Percentiles rank a stretch among this genome's conserved stretches.
phyloP scores from a whole-genome alignment of 352 stramenopile species.

The Phytophthora nicotianae region DNA sequence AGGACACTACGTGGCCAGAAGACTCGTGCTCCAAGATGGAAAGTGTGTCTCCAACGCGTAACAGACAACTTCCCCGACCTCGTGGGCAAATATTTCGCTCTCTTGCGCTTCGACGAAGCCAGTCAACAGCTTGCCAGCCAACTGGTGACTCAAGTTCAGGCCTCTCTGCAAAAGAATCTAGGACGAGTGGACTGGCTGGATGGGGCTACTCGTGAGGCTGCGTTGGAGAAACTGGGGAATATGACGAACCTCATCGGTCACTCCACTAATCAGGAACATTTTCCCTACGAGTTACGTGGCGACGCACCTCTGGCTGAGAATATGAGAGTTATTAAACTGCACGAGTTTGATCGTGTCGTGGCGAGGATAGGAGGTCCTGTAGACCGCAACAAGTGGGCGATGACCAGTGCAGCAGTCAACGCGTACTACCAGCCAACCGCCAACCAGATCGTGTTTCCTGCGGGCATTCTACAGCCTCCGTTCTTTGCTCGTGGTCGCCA shows the following conservation, averaged over 20 bases:
- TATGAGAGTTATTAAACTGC: conserved; percentile 47
- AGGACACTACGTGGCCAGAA: conserved; percentile 80
- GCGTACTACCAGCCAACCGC: conserved; percentile 77
- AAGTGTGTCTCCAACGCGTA: conserved; percentile 80
- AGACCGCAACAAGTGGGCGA: conserved; percentile 83
- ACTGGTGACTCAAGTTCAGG: conserved; percentile 88
- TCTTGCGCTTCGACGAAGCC: conserved; percentile 86
- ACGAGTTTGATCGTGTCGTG: conserved; percentile 53
- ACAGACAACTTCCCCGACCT: conserved; percentile 57
- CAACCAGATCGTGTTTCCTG: conserved; percentile 96
- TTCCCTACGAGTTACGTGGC: conserved; percentile 55
- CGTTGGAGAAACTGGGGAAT: conserved; percentile 89
- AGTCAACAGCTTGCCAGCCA: conserved; percentile 81
- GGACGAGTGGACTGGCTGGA: conserved; percentile 91
- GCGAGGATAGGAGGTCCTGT: conserved; percentile 47
- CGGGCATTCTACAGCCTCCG: conserved; percentile 94
- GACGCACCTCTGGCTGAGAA: conserved; percentile 53
- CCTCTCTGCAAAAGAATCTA: conserved; percentile 77
- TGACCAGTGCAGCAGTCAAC: conserved; percentile 94
- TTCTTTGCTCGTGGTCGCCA: conserved; percentile 90
- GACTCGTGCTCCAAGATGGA: conserved; percentile 89
- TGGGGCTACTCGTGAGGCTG: conserved; percentile 71
- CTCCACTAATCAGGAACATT: conserved; percentile 47
- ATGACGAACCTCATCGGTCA: conserved; percentile 79
- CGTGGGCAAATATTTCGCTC: conserved; percentile 92